Evolutionary conservation across 495 filamentous ascomycete species (phyloP).

Genomic region (Glonium stellatum): DNA sequence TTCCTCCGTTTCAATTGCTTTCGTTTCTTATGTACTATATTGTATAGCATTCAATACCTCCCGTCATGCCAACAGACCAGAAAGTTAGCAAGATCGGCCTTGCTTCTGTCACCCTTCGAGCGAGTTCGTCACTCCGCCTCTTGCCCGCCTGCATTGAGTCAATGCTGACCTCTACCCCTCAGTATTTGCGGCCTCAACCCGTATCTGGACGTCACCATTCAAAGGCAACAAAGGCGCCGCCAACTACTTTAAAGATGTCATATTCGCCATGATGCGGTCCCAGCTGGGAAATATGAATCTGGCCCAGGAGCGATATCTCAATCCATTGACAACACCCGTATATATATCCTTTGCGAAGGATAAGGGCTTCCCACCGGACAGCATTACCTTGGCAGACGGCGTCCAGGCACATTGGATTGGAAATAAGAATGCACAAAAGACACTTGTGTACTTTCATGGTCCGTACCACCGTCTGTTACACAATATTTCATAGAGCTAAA

Average conservation of each 20-base stretch:
- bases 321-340: slow-evolving; percentile 37
- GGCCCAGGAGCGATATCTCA: slow-evolving; percentile 32
- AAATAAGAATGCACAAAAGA: slow-evolving; percentile 46
- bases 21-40: not conserved
- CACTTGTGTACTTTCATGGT: slow-evolving; percentile 58
- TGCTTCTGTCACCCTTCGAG: slow-evolving; percentile 20
- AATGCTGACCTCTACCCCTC: slow-evolving; percentile 5
- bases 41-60: not conserved
- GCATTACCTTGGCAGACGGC: slow-evolving; percentile 40
- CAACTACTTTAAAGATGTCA: slow-evolving; percentile 34
- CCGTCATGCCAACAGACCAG: slow-evolving; percentile 1
- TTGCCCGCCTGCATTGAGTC: not conserved
- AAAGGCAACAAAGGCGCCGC: slow-evolving; percentile 25
- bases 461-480: slow-evolving; percentile 7
- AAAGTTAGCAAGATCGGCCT: slow-evolving; percentile 24
- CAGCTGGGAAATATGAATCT: slow-evolving; percentile 27
- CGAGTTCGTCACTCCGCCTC: slow-evolving; percentile 13
- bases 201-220: slow-evolving; percentile 26
- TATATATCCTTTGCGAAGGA: slow-evolving; percentile 45
- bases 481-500: not conserved
- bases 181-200: slow-evolving; percentile 20
- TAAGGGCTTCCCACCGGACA: slow-evolving; percentile 43
- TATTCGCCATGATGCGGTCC: slow-evolving; percentile 31
- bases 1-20: not conserved
- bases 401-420: slow-evolving; percentile 56